Evolutionary conservation across 495 filamentous ascomycete genomes (phyloP).

Genomic region (Cercophora sp.): DNA sequence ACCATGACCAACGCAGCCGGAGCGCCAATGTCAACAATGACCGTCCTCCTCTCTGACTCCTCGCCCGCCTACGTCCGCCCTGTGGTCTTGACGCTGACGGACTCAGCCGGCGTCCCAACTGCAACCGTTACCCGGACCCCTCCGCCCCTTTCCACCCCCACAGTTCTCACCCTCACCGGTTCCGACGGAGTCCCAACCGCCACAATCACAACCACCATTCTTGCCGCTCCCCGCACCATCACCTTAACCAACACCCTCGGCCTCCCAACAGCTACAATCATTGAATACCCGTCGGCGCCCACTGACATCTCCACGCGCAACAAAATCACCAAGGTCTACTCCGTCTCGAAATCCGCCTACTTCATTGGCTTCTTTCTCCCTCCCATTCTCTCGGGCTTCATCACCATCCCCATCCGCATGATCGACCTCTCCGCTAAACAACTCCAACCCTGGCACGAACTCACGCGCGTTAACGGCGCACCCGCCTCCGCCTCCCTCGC

Average conservation of each 20-base stretch:
- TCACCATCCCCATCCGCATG: conserved; percentile 33
- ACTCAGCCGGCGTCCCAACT: conserved; percentile 19
- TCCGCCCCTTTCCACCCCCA: conserved; percentile 21
- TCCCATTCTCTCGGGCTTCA: conserved; percentile 25
- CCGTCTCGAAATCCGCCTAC: conserved; percentile 24
- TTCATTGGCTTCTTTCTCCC: conserved; percentile 37
- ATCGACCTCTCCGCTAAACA: conserved; percentile 34
- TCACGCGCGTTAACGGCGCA: conserved; percentile 24
- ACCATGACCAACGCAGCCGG: background rate
- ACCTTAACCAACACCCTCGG: conserved; percentile 25
- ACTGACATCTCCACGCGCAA: background rate
- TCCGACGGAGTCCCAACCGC: conserved; percentile 21
- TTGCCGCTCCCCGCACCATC: conserved; percentile 18
- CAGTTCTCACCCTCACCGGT: conserved; percentile 23
- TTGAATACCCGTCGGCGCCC: conserved; percentile 23
- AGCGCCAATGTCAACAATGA: background rate
- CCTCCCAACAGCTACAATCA: conserved; percentile 26
- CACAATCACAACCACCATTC: conserved; percentile 24
- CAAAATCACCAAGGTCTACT: conserved; percentile 14
- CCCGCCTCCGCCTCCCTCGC: conserved; percentile 27
- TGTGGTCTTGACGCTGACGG: conserved; percentile 17
- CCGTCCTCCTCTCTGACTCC: background rate
- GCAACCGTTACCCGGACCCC: conserved; percentile 26
- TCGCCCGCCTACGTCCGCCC: conserved; percentile 19
- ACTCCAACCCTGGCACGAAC: conserved; percentile 35